Base-by-base conservation (phyloP, 2,329 filamentous ascomycete genomes). In the Helminthosporium solani region DNA sequence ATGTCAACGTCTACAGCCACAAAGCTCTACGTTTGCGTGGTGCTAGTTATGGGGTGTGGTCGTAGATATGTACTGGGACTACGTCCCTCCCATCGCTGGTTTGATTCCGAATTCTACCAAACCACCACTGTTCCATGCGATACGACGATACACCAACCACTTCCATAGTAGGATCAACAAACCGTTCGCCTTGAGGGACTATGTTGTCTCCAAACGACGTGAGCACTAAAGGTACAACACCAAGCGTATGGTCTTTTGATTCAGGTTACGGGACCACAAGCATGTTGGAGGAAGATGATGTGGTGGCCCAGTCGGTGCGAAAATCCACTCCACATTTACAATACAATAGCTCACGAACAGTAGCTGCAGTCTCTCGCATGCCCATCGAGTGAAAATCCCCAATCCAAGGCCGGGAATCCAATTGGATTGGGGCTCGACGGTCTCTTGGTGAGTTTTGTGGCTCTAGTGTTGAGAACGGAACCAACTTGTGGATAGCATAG, bases 171-270 rank as follows among this genome's bases (percentile, higher is more conserved):
- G 27, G 16, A 38, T 34, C 40, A 19, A 37, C 35, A 31, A 20
- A 27, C 30, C 16, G 38, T 23, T 38, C 36, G 35, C 35, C 39
- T 30, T 25, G 19, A 33, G 33, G 28, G 33, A 51, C 33, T 25
- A 66, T 67, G 62, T 48, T 60, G 38, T 58, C 59, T n/a, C 60
- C 54, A 4, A 49, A 54, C 40, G 53, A 52, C 33, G 42, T 53
- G 35, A 15, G 46, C n/a, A 42, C 50, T 11, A 66, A 61, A 40
- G 38, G 19, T 28, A 56, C 50, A 28, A 58, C 62, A 7, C 50
- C 61, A 15, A 66, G 64, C 37, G 64, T 63, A 27, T 64, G 60
- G 58, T 63, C 58, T 16, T 46, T 63, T 20, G 65, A 69, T 44
- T 69, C 65, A n/a, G 64, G 66, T 6, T 69, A 69, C 51, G 58